These are phyloP conservation scores for Chamaecrista fasciculata DNA, from an alignment of 306 rosid species.

Conservation along the genomic window DNA sequence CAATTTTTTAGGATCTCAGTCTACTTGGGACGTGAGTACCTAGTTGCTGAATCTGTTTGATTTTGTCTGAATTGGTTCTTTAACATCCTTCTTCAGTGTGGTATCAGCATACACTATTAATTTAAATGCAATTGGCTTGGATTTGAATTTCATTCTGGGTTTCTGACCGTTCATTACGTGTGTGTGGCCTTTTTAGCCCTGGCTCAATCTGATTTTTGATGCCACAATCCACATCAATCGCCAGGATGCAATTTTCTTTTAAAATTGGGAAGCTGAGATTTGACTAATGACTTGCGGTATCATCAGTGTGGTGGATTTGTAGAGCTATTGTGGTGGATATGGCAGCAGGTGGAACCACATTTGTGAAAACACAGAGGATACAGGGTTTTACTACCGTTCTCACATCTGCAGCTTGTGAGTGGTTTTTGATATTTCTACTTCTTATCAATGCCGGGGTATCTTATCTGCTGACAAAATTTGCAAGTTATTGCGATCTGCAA, in stretches of 20 bases:
- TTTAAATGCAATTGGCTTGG: slow-evolving; percentile 26
- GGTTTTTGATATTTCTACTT: slow-evolving; percentile 79
- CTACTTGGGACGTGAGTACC: not conserved
- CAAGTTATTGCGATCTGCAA: slow-evolving; percentile 64
- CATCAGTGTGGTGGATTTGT: slow-evolving; percentile 33
- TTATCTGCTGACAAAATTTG: slow-evolving; percentile 61
- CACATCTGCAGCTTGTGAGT: slow-evolving; percentile 78
- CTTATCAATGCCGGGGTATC: slow-evolving; percentile 57
- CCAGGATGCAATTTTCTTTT: slow-evolving; percentile 37
- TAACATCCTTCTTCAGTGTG: slow-evolving; percentile 18
- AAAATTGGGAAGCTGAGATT: slow-evolving; percentile 39
- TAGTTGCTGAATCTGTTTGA: slow-evolving; percentile 10
- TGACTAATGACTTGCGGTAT: slow-evolving; percentile 23
- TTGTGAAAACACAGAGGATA: slow-evolving; percentile 45
- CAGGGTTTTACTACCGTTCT: slow-evolving; percentile 44
- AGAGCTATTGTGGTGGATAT: slow-evolving; percentile 39
- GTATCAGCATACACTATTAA: slow-evolving; percentile 12
- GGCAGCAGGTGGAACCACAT: slow-evolving; percentile 49
- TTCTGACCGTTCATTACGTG: slow-evolving; percentile 4
- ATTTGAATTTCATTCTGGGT: slow-evolving; percentile 23
- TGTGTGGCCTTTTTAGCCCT: slow-evolving; percentile 19
- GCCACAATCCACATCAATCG: slow-evolving; percentile 20
- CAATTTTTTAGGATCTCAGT: slow-evolving; percentile 20
- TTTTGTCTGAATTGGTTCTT: slow-evolving; percentile 21
- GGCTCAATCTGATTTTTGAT: slow-evolving; percentile 22